A percentile compares a stretch with the other conserved stretches of the same genome.
Conservation (phyloP, 805 yeast species). For the Ogataea angusta region DNA sequence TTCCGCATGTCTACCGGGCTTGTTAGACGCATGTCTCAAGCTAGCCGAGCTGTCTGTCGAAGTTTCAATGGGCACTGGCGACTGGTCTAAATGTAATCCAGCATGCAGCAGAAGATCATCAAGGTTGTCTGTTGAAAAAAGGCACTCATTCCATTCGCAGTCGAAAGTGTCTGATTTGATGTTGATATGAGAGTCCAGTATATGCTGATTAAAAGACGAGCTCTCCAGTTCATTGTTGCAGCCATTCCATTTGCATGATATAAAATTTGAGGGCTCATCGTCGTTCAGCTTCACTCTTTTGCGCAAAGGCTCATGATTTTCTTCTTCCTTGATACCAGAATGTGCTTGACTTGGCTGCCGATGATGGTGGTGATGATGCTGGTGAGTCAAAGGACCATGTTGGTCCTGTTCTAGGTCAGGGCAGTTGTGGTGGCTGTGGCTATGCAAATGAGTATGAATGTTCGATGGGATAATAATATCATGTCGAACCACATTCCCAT, state of each 20-base stretch:
- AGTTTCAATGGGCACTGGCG: slow-evolving; percentile 1
- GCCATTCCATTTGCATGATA: slow-evolving; percentile 64
- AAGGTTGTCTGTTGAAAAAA: slow-evolving; percentile 50
- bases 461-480: slow-evolving; percentile 29
- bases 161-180: slow-evolving; percentile 27
- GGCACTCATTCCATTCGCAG: slow-evolving; percentile 81
- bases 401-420: slow-evolving; percentile 12
- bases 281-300: slow-evolving; percentile 30
- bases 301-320: background rate
- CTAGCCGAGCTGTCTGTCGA: background rate
- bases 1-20: slow-evolving; percentile 5
- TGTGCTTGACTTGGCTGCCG: background rate
- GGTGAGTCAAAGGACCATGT: background rate
- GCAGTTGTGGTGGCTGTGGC: slow-evolving; percentile 10
- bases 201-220: slow-evolving; percentile 47
- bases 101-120: slow-evolving; percentile 59
- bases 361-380: background rate
- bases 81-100: slow-evolving; percentile 7
- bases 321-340: background rate
- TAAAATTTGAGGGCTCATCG: slow-evolving; percentile 32
- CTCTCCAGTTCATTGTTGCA: slow-evolving; percentile 44
- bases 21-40: background rate
- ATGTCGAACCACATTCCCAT: slow-evolving; percentile 27
- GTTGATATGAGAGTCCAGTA: slow-evolving; percentile 45
- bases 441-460: slow-evolving; percentile 13